Percentiles rank a stretch among this genome's conserved stretches.
Evolutionary conservation across 2,329 filamentous ascomycete species (phyloP).

Genomic region (Pseudocercospora eumusae): DNA sequence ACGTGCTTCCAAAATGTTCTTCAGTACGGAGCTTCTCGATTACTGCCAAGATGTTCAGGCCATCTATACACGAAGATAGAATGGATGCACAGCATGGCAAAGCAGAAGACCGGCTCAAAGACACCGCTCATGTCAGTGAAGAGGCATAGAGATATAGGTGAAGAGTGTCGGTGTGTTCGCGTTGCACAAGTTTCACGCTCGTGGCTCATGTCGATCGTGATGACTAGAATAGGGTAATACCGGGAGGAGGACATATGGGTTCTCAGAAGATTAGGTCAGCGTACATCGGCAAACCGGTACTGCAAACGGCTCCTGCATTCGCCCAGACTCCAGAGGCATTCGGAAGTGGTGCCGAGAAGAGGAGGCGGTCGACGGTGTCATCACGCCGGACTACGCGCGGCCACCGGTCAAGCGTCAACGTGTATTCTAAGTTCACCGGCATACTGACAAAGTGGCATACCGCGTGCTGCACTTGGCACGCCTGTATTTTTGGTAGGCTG

Average conservation of each 20-base stretch:
- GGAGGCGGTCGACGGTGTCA: slow-evolving; percentile 5
- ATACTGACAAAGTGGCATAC: slow-evolving; percentile 6
- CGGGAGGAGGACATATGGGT: slow-evolving; percentile 13
- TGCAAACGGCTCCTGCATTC: slow-evolving; percentile 4
- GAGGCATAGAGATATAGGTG: neutral
- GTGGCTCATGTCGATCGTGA: neutral
- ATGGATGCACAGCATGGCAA: neutral
- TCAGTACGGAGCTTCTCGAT: no score
- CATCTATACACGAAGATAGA: neutral
- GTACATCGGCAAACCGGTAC: slow-evolving; percentile 7
- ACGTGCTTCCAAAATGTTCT: no score
- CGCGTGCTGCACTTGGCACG: neutral
- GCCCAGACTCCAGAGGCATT: neutral
- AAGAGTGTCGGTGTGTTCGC: neutral
- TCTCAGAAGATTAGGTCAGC: slow-evolving; percentile 16
- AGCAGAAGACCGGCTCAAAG: neutral
- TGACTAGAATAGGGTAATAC: neutral
- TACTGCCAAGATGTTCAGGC: no score
- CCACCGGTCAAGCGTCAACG: neutral
- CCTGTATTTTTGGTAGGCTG: neutral
- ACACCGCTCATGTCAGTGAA: neutral
- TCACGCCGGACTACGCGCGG: slow-evolving; percentile 4
- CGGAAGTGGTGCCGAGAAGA: neutral
- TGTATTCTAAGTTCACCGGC: neutral
- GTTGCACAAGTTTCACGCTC: neutral